Base-by-base conservation (phyloP, 768 basidiomycete species). In the Podaxis carcinomalis region DNA sequence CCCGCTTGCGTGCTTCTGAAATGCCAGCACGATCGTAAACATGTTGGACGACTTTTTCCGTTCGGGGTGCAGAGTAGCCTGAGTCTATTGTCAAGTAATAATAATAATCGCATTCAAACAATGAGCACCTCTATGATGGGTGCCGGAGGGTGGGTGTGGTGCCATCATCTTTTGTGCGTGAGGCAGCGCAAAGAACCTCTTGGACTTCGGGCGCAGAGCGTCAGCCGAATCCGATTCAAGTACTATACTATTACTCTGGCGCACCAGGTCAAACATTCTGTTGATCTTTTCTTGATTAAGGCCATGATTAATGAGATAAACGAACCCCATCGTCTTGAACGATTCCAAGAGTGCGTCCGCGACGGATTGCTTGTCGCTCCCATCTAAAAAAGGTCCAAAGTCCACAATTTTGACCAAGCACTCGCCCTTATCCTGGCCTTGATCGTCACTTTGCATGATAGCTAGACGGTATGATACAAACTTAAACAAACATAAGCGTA, bases 271-370 rank as follows among this genome's bases (percentile, higher is more conserved):
- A 65, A 81, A 81, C 75, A 80, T 80, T 7, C 60, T 44, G 14
- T 74, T 66, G 11, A 78, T 71, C 56, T 75, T 71, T 2, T 70
- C 66, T 47, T 74, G 70, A 6, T 74, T 66, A 2, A 83, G 63
- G 5, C 78, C 74, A 59, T 78, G 75, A 59, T 83, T 79, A 44
- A 71, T 64, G 7, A 82, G 67, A 68, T 81, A 82, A 2, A 81
- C 78, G 68, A 83, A 83, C 1, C 82, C 82, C 32, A 72, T 73
- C 1, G 71, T 66, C 59, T 78, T 76, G 73, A 83, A 79, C 2
- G 81, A 80, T 5, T 71, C 64, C 0, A 83, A 57, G 10, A 84
- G 76, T 0, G 71, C 73, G 42, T 75, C 66, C 0, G 79, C 80
- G 11, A 80, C 78, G 0, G 39, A 63, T 55, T 77, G 68, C 62